A percentile compares a stretch with the other conserved stretches of the same genome.
Evolutionary conservation across 2,329 filamentous ascomycete genomes (phyloP).

Genomic region (Fusarium domesticum): DNA sequence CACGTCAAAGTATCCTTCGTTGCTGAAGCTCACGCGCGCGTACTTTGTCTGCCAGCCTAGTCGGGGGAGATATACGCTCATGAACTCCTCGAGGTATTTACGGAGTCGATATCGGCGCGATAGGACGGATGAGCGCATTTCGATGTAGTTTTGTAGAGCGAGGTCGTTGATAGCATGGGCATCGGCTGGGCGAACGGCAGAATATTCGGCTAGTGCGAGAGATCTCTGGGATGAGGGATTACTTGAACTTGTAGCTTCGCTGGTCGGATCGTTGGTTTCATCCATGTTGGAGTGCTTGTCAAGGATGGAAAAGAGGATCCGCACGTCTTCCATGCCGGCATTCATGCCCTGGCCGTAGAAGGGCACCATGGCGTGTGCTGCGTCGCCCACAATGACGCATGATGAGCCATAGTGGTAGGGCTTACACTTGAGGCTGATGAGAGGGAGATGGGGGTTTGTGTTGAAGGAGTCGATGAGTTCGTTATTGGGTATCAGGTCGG

Average conservation of each 20-base stretch:
- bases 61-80: constrained; percentile 71
- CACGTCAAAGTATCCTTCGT: constrained; percentile 85
- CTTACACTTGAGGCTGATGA: constrained; percentile 89
- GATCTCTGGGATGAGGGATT: constrained; percentile 55
- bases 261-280: constrained; percentile 43
- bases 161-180: constrained; percentile 90
- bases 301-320: constrained; percentile 77
- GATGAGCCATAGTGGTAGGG: constrained; percentile 79
- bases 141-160: constrained; percentile 84
- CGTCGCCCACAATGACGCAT: constrained; percentile 85
- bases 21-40: constrained; percentile 86
- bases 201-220: constrained; percentile 73
- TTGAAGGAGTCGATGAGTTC: constrained; percentile 73
- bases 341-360: constrained; percentile 99
- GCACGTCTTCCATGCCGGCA: constrained; percentile 89
- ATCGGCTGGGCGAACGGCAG: constrained; percentile 68
- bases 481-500: constrained; percentile 62
- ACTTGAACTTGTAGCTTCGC: constrained; percentile 33
- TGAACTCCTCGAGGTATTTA: constrained; percentile 81
- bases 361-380: constrained; percentile 95
- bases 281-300: constrained; percentile 59
- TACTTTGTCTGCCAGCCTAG: constrained; percentile 93
- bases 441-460: constrained; percentile 81
- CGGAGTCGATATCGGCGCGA: constrained; percentile 73
- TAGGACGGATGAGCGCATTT: constrained; percentile 87